These are phyloP conservation scores for Blastocystis sp. DNA, from an alignment of 352 stramenopile genomes.

Conservation along the genomic window DNA sequence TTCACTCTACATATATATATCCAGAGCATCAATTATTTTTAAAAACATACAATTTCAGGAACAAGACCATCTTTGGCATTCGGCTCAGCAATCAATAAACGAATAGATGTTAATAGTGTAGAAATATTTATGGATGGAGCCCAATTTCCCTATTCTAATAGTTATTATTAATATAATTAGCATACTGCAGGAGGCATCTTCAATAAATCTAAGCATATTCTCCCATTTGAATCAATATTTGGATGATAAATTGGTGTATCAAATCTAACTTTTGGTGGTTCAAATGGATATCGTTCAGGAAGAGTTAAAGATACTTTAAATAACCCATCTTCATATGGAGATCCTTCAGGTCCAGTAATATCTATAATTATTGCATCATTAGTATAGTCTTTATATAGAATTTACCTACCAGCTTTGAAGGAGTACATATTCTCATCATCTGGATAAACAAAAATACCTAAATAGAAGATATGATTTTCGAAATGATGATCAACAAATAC, in stretches of 20 bases:
- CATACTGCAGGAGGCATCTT: conserved; percentile 38
- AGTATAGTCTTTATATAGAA: background rate
- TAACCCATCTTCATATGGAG: conserved; percentile 46
- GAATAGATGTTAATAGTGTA: conserved; percentile 19
- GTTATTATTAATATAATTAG: background rate
- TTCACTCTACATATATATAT: too few species aligned
- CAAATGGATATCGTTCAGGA: conserved; percentile 51
- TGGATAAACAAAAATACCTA: conserved; percentile 17
- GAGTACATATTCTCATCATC: conserved; percentile 8
- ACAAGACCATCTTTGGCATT: conserved; percentile 16
- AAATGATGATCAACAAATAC: too few species aligned
- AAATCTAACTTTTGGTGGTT: conserved; percentile 52
- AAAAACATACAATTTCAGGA: conserved; percentile 12
- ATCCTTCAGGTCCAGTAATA: conserved; percentile 46
- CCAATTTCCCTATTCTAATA: conserved; percentile 25
- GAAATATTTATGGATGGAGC: conserved; percentile 28
- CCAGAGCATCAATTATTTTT: too few species aligned
- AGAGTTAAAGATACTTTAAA: conserved; percentile 48
- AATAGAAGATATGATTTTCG: background rate
- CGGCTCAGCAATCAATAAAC: conserved; percentile 1
- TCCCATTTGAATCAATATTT: conserved; percentile 48
- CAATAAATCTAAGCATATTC: conserved; percentile 43
- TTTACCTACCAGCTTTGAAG: conserved; percentile 8
- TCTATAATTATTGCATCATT: conserved; percentile 33
- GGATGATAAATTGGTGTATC: conserved; percentile 56